Evolutionary conservation across 106 monocot genomes (phyloP), one percentile per base, ranked within the genome.

Genomic region (Platanthera guangdongensis): DNA sequence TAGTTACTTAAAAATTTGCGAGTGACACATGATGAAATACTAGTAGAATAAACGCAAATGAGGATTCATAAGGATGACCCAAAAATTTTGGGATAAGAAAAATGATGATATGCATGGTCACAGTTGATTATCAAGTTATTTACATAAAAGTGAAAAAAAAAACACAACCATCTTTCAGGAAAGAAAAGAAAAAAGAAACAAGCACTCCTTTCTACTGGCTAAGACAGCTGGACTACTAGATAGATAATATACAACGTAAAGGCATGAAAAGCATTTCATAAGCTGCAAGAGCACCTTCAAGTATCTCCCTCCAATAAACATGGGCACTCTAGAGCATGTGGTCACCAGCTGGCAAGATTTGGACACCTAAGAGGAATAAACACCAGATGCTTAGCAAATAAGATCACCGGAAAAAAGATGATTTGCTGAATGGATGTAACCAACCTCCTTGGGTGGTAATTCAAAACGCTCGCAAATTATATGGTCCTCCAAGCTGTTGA

Each of bases 231-330:
- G 39, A 39, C 21, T 4, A 59, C 57, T 54, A 5, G 47, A 72
- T 64, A 22, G 63, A 11, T 25, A 70, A 47, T 49, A 71, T 51
- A 12, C 3, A n/a, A 55, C 7, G 6, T 8, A 76, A 76, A 55
- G 25, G 57, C 22, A 77, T 9, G 6, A 67, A 64, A 8, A 25
- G 62, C 30, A 18, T 60, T 73, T 50, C 14, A 54, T 39, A 45
- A 51, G 30, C 1, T 52, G 73, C 30, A 25, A 57, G 13, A 68
- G 55, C 82, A 97, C 97, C 93, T 97, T 97, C 75, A 97, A 84
- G 75, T 97, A 97, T 83, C 93, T 89, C 72, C 97, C 97, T 81
- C 86, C 89, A 85, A 97, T 87, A 71, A 91, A 93, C 63, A 94
- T 83, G 9, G 97, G 87, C 81, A 81, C 80, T 76, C 91, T 87